Evolutionary conservation across 352 stramenopile genomes (phyloP), one percentile per base, ranked within the genome.

Genomic region (Phytophthora capsici): DNA sequence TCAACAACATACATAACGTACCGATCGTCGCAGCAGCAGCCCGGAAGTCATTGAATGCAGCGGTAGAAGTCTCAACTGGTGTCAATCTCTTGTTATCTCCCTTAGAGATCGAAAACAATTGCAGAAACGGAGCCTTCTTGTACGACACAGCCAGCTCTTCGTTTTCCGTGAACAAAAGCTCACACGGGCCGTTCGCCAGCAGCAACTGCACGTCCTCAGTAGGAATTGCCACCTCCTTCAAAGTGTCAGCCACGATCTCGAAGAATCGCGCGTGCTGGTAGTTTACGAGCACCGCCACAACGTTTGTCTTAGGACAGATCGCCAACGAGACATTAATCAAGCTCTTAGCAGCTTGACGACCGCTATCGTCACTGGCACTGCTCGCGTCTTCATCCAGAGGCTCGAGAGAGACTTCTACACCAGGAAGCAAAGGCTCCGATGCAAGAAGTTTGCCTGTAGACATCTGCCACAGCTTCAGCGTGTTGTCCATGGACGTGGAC

Each of bases 401-500:
- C 20, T 66, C 65, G 4, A 69, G 19, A 3, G 70, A 74, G 19
- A 69, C 70, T 32, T 75, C 51, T 3, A 78, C 44, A 34, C 48
- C 61, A 49, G 51, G 37, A 13, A 92, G 63, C 37, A 92, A 58
- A 38, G 55, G 45, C 20, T 85, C 59, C 43, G 87, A 91, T 26
- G 79, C 78, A 16, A 91, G 52, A n/a, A 91, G 63, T 32, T 65
- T 63, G 6, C 84, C 84, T 0, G 63, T 75, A 14, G 56, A 57
- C 28, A 91, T 77, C 28, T 82, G 44, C 87, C 87, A 95, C 10
- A 95, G 76, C 66, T 91, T 93, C 47, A 94, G 63, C 23, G 85
- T 91, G 68, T 93, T 90, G 66, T 95, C 87, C 47, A 94, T 76
- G 40, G 85, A 89, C 23, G 83, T 89, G 5, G 87, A 90, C 8